Evolutionary conservation across 2,329 filamentous ascomycete species (phyloP), one percentile per base, ranked within the genome.

Genomic region (Colletotrichum sp.): DNA sequence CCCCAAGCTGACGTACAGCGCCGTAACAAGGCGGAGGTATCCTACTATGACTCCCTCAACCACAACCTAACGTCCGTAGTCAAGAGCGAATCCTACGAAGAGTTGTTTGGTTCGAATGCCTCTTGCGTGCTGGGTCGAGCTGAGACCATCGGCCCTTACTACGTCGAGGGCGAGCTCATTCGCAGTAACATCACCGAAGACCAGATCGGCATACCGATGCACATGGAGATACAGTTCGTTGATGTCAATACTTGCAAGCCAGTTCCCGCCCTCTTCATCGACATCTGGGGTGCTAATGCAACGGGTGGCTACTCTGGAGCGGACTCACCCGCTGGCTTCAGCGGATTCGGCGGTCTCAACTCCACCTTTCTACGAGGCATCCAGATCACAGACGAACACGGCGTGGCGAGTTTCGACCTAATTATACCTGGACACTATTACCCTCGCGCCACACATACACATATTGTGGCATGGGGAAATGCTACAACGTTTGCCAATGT

Each of bases 361-460:
- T 80, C 79, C 21, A 84, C 82, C 18, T 82, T 79, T 70, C 81
- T 84, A 4, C 83, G 84, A 13, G 84, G 84, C 12, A 81, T 89
- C 28, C 85, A 87, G 63, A 77, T 79, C 32, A 88, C 87, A 12
- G 82, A 87, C 68, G 39, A 65, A 0, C 84, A 88, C n/a, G 87
- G 87, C 9, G 84, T 89, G 24, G 86, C 83, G 2, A 81, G 85
- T 72, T 87, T 89, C 76, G 82, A 84, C 26, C 85, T 84, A n/a
- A 80, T 87, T 77, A 86, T 87, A 76, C 87, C 86, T 1, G 86
- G 87, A 5, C 86, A 88, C 78, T 89, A 89, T 78, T 80, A 80
- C 8, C 82, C 84, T 6, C 86, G 89, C 4, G 84, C 88, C 6
- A 87, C 84, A 3, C 89, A 91, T 78, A 88, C 88, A 15, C 89